Evolutionary conservation across 1,139 yeast species (phyloP), one percentile per base, ranked within the genome.

Genomic region (Hansenula sp.): DNA sequence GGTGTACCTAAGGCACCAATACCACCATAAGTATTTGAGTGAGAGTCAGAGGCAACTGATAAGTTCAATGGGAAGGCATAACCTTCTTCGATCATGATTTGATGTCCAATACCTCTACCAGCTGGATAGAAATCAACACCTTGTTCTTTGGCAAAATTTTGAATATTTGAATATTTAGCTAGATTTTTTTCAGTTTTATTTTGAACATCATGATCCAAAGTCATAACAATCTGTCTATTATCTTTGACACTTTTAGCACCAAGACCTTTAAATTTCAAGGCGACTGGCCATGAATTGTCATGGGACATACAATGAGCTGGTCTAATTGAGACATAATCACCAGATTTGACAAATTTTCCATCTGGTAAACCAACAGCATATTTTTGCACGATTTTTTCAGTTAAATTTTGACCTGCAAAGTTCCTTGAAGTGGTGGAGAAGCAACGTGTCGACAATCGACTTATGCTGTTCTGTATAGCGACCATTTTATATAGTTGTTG

Each of bases 241-340:
- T 93, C 86, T 57, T 84, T 79, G 49, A 93, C 87, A 49, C 79
- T 72, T 19, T 80, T 79, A 37, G 97, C 98, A 1, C 99, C 99
- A 33, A 93, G 74, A 7, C 96, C 96, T 84, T 81, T 89, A 67
- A 94, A 93, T 69, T 93, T 93, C 59, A 93, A 76, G 1, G 99
- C 99, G 25, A 93, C 97, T 0, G 99, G 99, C 99, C 99, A 93
- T 41, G 97, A 84, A 67, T 93, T 93, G 65, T 93, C 99, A 65
- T 93, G 99, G 13, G 98, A 88, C 99, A 94, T 93, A 66, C 96
- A 93, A 70, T 93, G 96, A 8, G 96, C 94, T 9, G 99, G 99
- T 60, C 75, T 79, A 61, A 94, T 91, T 8, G 96, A 82, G 44
- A 94, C 98, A 67, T 91, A 93, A 69, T 94, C 99, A 17, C 99